Base-by-base conservation (phyloP, 1,139 yeast species). In the Yamadazyma triangularis region DNA sequence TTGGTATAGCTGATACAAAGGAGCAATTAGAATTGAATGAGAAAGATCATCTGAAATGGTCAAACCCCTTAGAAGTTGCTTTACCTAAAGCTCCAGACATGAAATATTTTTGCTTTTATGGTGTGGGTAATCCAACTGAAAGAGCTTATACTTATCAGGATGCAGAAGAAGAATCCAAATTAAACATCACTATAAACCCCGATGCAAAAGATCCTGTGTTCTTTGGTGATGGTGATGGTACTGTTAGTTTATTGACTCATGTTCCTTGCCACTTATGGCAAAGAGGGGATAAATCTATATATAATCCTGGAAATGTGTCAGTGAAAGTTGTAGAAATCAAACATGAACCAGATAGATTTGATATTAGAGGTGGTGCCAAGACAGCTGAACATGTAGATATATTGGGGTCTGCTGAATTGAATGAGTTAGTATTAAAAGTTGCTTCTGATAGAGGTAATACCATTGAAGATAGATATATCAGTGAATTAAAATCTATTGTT, bases 381-480 rank as follows among this genome's bases (percentile, higher is more conserved):
- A 91, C 97, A 1, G 96, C 98, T 0, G 98, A 91, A 48, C 98
- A 91, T 56, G 98, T 91, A 15, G 98, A 93, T 54, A 88, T 91
- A 34, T 66, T 91, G 29, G 98, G 98, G 1, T 79, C 95, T 37
- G 88, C 96, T 0, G 95, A 83, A 51, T 65, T 91, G 52, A 91
- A 91, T 53, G 96, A 91, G 50, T 63, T 89, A 48, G 67, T 91
- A 4, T 64, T 91, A 36, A 73, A 75, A 39, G 89, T 91, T 14
- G 96, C 89, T 3, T 70, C 87, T 27, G 98, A 97, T 0, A 55
- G 67, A 29, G 95, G 93, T 4, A 76, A 75, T 28, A 54, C 63
- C 13, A 84, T 91, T 35, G 63, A 73, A 24, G 79, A 81, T 42
- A 64, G 75, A 32, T 64, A 72, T 33, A 62, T 73, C 23, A 82